These are phyloP conservation scores for Neurospora sublineolata DNA, from an alignment of 495 filamentous ascomycete genomes.

Conservation along the genomic window DNA sequence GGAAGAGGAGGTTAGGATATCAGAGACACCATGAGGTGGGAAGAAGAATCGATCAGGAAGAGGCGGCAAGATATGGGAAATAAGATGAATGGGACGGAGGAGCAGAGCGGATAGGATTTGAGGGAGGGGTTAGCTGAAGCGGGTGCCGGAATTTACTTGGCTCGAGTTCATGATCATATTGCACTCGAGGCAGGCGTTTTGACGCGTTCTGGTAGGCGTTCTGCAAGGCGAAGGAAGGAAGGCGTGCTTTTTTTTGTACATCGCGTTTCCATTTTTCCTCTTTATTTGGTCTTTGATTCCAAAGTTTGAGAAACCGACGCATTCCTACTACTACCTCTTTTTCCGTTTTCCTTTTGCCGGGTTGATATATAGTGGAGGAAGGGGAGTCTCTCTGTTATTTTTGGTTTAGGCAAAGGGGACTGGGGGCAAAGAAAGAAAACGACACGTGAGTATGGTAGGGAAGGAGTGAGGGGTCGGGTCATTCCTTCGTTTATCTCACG, in stretches of 20 bases:
- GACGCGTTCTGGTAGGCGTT: not conserved
- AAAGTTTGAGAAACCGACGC: not conserved
- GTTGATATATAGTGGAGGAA: not conserved
- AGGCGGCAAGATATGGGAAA: not conserved
- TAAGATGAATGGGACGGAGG: not conserved
- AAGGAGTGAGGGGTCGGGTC: not conserved
- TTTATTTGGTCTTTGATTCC: not conserved
- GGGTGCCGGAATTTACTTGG: not conserved
- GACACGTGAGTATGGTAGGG: not conserved
- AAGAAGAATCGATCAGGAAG: not conserved
- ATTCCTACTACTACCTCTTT: not conserved
- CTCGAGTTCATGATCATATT: not conserved
- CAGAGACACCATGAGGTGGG: not conserved
- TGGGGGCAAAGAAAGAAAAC: not conserved
- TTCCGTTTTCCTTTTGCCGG: not conserved
- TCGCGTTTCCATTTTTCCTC: not conserved
- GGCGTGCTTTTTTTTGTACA: not conserved
- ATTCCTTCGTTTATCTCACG: not conserved
- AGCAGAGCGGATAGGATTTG: not conserved
- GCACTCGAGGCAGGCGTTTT: not conserved
- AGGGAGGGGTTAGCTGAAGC: not conserved
- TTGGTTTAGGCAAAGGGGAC: not conserved
- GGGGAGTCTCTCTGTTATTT: not conserved
- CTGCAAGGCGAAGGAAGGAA: not conserved
- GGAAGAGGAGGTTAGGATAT: not conserved